Base-by-base conservation (phyloP, 2,329 filamentous ascomycete genomes). In the Colletotrichum orchidophilum region DNA sequence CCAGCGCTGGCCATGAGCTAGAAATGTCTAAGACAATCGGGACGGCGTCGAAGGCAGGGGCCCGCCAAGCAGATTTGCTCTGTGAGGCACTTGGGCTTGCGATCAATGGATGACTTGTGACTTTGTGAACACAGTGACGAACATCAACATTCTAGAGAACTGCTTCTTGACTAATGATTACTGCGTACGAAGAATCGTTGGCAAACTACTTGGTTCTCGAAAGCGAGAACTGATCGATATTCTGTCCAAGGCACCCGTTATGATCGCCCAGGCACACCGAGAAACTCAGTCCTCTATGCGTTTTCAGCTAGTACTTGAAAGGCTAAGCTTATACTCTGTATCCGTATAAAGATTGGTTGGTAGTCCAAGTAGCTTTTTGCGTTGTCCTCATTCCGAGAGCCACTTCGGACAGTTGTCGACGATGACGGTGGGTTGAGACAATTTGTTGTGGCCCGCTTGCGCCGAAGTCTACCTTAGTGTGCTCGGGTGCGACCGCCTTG, bases 1-100 rank as follows among this genome's bases (percentile, higher is more conserved):
- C 53, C 21, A 33, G 50, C 26, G 49, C 67, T 49, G 24, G 29
- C 33, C 26, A 33, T 21, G 31, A 46, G 42, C 39, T 29, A 31
- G 42, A 31, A 39, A n/a, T 61, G 46, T 70, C 49, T 66, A 12
- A 55, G 35, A 49, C 54, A 21, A 55, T n/a, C 13, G 27, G 50
- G 39, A 13, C 46, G 8, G 15, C 49, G 11, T n/a, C 13, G 18
- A 42, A 42, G 53, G 53, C 24, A 42, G 33, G 18, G 26, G 42
- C 59, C 33, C 27, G n/a, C 55, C 53, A 66, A 18, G 66, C 62
- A 60, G 31, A 46, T 21, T 66, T 27, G 54, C 39, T 46, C 21
- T 15, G 18, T 46, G 18, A n/a, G 39, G 18, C n/a, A 46, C 39
- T 46, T 46, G 7, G 7, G 39, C 5, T 18, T n/a, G 9, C 21